These are phyloP conservation scores for Trypanosoma platydactyli DNA, from an alignment of 208 protist species.

Conservation along the genomic window DNA sequence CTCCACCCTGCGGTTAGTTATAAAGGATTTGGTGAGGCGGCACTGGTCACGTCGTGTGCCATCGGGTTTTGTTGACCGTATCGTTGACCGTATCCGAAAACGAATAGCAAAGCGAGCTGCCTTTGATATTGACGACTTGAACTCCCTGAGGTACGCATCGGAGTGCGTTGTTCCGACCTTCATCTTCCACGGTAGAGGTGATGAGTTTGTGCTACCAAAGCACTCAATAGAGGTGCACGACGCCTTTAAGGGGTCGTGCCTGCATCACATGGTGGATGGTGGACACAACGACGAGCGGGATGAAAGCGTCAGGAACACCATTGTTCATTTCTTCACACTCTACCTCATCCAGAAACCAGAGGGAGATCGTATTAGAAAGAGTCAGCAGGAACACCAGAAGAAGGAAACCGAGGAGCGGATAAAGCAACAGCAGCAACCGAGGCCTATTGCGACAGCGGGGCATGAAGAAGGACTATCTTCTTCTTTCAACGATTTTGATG, in stretches of 20 bases:
- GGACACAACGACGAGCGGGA: conserved; percentile 93
- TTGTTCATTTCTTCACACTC: conserved; percentile 79
- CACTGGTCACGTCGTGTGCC: conserved; percentile 73
- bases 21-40: conserved; percentile 77
- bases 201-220: conserved; percentile 88
- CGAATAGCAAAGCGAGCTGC: conserved; percentile 84
- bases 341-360: conserved; percentile 76
- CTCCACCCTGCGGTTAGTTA: conserved; percentile 73
- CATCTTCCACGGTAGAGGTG: conserved; percentile 90
- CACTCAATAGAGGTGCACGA: conserved; percentile 78
- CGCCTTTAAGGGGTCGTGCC: conserved; percentile 54
- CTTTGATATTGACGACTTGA: conserved; percentile 94
- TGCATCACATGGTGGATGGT: conserved; percentile 79
- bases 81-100: conserved; percentile 83
- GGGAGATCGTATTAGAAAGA: conserved; percentile 21
- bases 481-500: too few relatives aligned
- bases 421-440: not conserved
- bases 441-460: not conserved
- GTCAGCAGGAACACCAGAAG: not conserved
- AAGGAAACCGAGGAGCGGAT: not conserved
- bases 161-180: conserved; percentile 84
- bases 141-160: conserved; percentile 82
- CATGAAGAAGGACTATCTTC: not conserved
- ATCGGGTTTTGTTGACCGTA: conserved; percentile 63
- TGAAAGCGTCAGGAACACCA: conserved; percentile 68